Conservation (phyloP, 192 early-diverging fungal genomes). For the Pilaira anomala region DNA sequence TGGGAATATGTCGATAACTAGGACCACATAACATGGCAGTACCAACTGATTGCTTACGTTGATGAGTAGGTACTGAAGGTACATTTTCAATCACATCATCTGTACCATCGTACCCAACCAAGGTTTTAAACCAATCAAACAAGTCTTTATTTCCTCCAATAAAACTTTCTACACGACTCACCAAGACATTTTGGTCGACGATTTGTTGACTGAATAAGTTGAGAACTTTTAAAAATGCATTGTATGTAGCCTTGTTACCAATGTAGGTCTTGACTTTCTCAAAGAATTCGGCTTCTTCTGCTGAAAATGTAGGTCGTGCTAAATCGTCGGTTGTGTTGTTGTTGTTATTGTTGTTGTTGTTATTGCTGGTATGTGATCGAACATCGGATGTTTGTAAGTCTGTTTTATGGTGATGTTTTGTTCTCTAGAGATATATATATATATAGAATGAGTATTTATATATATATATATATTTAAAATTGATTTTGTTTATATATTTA, state of each 20-base stretch:
- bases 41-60: not conserved
- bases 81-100: constrained; percentile 65
- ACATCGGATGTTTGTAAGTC: constrained; percentile 22
- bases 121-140: constrained; percentile 90
- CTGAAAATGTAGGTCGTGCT: constrained; percentile 33
- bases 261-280: constrained; percentile 86
- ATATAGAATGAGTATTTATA: not conserved
- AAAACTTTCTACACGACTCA: constrained; percentile 86
- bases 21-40: constrained; percentile 41
- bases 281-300: constrained; percentile 93
- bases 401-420: constrained; percentile 4
- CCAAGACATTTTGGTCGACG: constrained; percentile 79
- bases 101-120: constrained; percentile 76
- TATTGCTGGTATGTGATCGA: not conserved
- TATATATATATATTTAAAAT: not conserved
- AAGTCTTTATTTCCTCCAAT: constrained; percentile 77
- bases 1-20: constrained; percentile 53
- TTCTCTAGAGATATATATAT: not conserved
- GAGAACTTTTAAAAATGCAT: constrained; percentile 94
- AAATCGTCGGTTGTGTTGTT: not conserved
- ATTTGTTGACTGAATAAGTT: constrained; percentile 94
- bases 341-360: not conserved
- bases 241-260: constrained; percentile 81
- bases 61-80: constrained; percentile 37
- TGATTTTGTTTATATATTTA: too few relatives aligned